These are phyloP conservation scores for sweet orange (Citrus sinensis) DNA, from an alignment of 345 rosid species.

Conservation along the genomic window DVS_A1.0 CM039165.1:32985001-32985500, in stretches of 20 bases:
- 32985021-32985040: background rate
- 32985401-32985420: background rate
- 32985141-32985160: conserved; percentile 86
- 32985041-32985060: background rate
- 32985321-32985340: conserved; percentile 65
- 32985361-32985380: conserved; percentile 52
- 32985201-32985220: conserved; percentile 32
- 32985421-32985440: background rate
- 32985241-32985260: conserved; percentile 11
- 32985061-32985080: conserved; percentile 38
- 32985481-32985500: conserved; percentile 5
- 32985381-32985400: conserved; percentile 62
- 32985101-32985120: conserved; percentile 65
- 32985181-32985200: conserved; percentile 63
- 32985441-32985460: background rate
- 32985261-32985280: conserved; percentile 32
- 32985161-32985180: conserved; percentile 76
- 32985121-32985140: conserved; percentile 54
- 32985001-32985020: background rate
- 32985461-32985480: background rate
- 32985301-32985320: conserved; percentile 66
- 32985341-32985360: conserved; percentile 33
- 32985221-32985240: conserved; percentile 22
- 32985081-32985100: conserved; percentile 52
- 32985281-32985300: conserved; percentile 75